Conservation (phyloP, 2,329 filamentous ascomycete species). For the Helminthosporium solani region DNA sequence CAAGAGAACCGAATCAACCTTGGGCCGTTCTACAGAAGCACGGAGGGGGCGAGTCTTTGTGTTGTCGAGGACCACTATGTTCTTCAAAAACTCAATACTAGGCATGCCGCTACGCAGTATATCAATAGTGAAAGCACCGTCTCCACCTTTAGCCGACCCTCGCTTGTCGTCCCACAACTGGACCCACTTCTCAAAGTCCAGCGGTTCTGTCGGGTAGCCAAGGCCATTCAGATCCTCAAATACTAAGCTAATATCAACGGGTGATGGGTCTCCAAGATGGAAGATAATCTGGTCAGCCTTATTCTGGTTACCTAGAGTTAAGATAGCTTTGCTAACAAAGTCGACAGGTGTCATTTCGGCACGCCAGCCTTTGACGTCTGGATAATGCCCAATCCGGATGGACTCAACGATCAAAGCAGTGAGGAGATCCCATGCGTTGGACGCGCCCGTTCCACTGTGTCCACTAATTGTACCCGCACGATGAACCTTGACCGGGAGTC, state of each 20-base stretch:
- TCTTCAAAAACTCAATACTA: conserved; percentile 67
- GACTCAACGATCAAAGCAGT: conserved; percentile 77
- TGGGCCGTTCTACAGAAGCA: conserved; percentile 62
- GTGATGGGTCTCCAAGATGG: conserved; percentile 72
- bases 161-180: conserved; percentile 70
- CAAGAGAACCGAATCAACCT: conserved; percentile 68
- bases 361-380: conserved; percentile 72
- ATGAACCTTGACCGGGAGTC: conserved; percentile 69
- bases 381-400: conserved; percentile 68
- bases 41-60: conserved; percentile 63
- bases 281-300: conserved; percentile 65
- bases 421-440: conserved; percentile 76
- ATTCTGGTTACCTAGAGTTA: conserved; percentile 66
- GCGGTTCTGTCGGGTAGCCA: conserved; percentile 67
- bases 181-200: conserved; percentile 74
- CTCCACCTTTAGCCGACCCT: conserved; percentile 62
- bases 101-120: conserved; percentile 82
- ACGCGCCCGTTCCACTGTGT: conserved; percentile 71
- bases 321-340: conserved; percentile 73
- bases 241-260: conserved; percentile 64
- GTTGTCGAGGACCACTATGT: conserved; percentile 73
- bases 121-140: conserved; percentile 74
- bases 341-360: conserved; percentile 84
- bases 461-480: conserved; percentile 77
- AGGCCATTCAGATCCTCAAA: conserved; percentile 66